Evolutionary conservation across 2,329 filamentous ascomycete species (phyloP).

Genomic region (Gaeumannomyces sp.): DNA sequence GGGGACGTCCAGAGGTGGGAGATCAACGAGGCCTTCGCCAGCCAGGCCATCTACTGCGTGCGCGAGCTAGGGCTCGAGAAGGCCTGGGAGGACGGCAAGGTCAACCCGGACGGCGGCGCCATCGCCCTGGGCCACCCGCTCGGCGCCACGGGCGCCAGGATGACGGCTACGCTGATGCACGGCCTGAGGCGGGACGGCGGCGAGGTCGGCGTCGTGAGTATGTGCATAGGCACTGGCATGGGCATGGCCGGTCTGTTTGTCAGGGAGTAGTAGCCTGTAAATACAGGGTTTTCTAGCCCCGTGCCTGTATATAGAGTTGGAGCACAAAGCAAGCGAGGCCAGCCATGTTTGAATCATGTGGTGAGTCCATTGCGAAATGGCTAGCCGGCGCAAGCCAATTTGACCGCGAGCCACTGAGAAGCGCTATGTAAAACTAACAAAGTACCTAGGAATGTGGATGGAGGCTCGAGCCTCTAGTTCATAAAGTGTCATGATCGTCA

Average conservation of each 20-base stretch:
- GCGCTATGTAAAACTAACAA: not conserved
- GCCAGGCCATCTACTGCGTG: conserved; percentile 64
- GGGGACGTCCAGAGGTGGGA: conserved; percentile 81
- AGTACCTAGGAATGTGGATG: not conserved
- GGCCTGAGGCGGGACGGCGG: conserved; percentile 64
- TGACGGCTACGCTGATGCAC: conserved; percentile 64
- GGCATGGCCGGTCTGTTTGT: conserved; percentile 45
- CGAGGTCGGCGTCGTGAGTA: conserved; percentile 79
- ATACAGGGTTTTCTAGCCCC: not conserved
- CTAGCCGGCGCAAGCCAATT: not conserved
- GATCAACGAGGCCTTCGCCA: conserved; percentile 79
- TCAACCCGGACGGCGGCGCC: conserved; percentile 89
- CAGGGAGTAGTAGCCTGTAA: conserved; percentile 18
- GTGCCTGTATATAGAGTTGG: not conserved
- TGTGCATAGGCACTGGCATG: conserved; percentile 85
- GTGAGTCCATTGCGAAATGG: not conserved
- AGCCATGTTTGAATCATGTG: not conserved
- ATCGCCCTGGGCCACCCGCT: conserved; percentile 92
- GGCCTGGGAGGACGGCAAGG: conserved; percentile 57
- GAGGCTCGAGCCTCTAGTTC: not conserved
- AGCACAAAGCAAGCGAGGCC: not conserved
- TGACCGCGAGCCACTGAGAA: not conserved
- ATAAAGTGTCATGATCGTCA: not conserved
- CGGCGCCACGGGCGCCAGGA: conserved; percentile 78
- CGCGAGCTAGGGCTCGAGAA: conserved; percentile 61